Percentiles rank a stretch among this genome's conserved stretches.
These are phyloP conservation scores for Myrica gale DNA, from an alignment of 306 rosid genomes.

Conservation along the genomic window DNA sequence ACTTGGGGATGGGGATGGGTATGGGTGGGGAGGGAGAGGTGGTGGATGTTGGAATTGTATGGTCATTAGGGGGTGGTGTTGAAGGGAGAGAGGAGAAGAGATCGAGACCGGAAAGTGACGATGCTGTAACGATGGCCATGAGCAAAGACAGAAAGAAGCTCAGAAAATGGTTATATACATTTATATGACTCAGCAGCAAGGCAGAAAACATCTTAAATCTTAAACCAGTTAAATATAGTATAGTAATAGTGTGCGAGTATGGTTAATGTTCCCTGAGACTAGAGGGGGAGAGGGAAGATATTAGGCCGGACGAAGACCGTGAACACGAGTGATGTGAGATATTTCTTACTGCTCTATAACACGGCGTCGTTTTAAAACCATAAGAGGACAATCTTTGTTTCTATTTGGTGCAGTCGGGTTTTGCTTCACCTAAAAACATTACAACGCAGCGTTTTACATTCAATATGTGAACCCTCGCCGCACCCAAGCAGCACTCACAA, in stretches of 20 bases:
- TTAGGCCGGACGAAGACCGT: not conserved
- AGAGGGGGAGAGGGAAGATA: not conserved
- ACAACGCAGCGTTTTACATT: too few relatives aligned
- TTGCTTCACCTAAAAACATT: too few relatives aligned
- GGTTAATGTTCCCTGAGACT: not conserved
- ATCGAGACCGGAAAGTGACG: constrained; percentile 53
- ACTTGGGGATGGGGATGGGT: constrained; percentile 46
- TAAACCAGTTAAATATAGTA: too few relatives aligned
- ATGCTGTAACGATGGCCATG: constrained; percentile 37
- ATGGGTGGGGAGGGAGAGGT: constrained; percentile 36
- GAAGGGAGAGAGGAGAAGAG: constrained; percentile 88
- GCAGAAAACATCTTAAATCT: too few relatives aligned
- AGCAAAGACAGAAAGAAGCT: too few relatives aligned
- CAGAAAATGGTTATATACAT: too few relatives aligned
- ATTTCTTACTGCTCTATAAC: not conserved
- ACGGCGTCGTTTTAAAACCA: not conserved
- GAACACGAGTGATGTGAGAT: not conserved
- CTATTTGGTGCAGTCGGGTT: too few relatives aligned
- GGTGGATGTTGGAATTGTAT: constrained; percentile 29
- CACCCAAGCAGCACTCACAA: not conserved
- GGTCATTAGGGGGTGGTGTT: constrained; percentile 48
- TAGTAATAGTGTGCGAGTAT: not conserved
- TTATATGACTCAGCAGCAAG: too few relatives aligned
- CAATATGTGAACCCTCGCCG: not conserved
- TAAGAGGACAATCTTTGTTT: too few relatives aligned